Conservation (phyloP, 352 stramenopile genomes). For the Halophytophthora polymorphica region DNA sequence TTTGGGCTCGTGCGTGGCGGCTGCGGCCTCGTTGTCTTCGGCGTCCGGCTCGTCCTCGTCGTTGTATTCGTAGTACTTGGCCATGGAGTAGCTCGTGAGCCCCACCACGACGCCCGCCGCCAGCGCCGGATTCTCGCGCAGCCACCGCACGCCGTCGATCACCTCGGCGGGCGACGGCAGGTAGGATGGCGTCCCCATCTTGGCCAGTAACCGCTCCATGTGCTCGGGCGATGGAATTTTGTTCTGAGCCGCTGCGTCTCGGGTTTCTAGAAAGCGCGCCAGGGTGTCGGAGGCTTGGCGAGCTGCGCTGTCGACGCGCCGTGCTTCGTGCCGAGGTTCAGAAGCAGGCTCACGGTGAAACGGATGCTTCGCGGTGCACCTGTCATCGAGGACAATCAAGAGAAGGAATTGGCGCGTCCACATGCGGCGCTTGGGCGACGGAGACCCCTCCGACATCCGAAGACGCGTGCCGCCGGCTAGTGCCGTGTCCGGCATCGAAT, state of each 20-base stretch:
- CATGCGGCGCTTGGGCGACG: too few species aligned
- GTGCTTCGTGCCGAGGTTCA: slow-evolving; percentile 22
- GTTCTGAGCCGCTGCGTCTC: too few species aligned
- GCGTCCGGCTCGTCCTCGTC: slow-evolving; percentile 25
- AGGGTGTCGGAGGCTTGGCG: background rate
- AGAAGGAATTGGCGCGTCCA: too few species aligned
- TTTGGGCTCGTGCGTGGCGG: background rate
- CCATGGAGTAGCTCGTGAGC: slow-evolving; percentile 65
- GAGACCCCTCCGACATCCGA: too few species aligned
- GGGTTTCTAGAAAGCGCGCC: background rate
- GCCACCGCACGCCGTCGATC: slow-evolving; percentile 55
- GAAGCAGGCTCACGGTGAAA: slow-evolving; percentile 1
- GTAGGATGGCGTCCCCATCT: slow-evolving; percentile 53
- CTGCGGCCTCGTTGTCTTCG: slow-evolving; percentile 19
- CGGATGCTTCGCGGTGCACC: too few species aligned
- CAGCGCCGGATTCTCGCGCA: slow-evolving; percentile 64
- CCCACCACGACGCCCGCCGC: slow-evolving; percentile 62
- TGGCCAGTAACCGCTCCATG: slow-evolving; percentile 38
- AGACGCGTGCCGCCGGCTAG: too few species aligned
- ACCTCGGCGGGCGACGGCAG: slow-evolving; percentile 63
- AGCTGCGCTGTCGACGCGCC: slow-evolving; percentile 37
- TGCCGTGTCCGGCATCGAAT: too few species aligned
- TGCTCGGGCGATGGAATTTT: slow-evolving; percentile 22
- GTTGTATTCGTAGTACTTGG: slow-evolving; percentile 56
- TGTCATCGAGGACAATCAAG: too few species aligned